Evolutionary conservation across 2,329 filamentous ascomycete species (phyloP).

Genomic region (Dryadomyces quercivorus): DNA sequence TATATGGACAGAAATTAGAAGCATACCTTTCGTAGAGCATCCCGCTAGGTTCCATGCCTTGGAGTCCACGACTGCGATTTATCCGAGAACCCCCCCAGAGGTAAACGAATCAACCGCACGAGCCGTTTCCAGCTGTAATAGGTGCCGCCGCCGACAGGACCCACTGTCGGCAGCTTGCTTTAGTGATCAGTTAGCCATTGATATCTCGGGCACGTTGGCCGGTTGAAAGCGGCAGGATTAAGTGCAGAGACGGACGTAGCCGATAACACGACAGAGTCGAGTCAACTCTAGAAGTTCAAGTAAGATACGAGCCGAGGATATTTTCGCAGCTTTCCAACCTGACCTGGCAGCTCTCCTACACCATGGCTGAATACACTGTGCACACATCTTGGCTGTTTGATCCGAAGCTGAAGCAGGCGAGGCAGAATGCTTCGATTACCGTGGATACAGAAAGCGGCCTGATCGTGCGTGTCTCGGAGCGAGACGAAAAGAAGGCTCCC

Average conservation of each 20-base stretch:
- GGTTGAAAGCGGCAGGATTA: background rate
- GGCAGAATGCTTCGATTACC: conserved; percentile 28
- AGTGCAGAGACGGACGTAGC: background rate
- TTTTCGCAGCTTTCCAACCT: background rate
- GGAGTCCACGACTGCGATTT: too few species aligned
- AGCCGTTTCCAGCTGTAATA: conserved; percentile 20
- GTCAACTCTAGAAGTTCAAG: too few species aligned
- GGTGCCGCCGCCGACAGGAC: too few species aligned
- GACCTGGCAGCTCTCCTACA: too few species aligned
- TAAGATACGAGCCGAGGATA: background rate
- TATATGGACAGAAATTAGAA: conserved; percentile 14
- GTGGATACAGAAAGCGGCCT: conserved; percentile 26
- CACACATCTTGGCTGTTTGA: conserved; percentile 37
- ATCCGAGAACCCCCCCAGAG: too few species aligned
- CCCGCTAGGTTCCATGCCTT: too few species aligned
- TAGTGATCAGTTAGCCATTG: too few species aligned
- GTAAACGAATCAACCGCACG: conserved; percentile 12
- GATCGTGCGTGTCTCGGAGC: conserved; percentile 19
- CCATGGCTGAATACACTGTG: conserved; percentile 12
- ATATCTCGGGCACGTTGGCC: conserved; percentile 18
- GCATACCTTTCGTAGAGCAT: too few species aligned
- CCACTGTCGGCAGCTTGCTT: too few species aligned
- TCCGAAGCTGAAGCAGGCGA: conserved; percentile 27
- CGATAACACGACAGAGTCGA: background rate
- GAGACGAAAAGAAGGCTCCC: conserved; percentile 16